Base-by-base conservation (phyloP, 257 asterid species). In the Solanum etuberosum region DNA sequence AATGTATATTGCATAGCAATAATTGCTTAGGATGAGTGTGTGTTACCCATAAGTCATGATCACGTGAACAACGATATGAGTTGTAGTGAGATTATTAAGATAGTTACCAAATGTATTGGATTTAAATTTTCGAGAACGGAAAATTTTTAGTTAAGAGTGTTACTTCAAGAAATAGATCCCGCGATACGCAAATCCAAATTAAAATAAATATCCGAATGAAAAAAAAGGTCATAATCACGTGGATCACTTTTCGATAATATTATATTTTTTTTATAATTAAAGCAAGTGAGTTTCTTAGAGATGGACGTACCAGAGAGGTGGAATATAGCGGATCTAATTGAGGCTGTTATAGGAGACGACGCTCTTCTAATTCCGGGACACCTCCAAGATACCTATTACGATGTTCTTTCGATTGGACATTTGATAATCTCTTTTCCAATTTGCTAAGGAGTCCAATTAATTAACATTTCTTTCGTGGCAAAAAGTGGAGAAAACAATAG, bases 101-200 rank as follows among this genome's bases (percentile, higher is more conserved):
- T 67, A 6, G 5, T 14, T 13, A 14, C 27, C 2, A 6, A 4
- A 63, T 23, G 0, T n/a, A 23, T 63, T 0, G 1, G 0, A 0
- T 20, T 9, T 4, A 23, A 23, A 0, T 9, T 0, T 61, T 23
- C 9, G 14, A 0, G 9, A 61, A 61, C 9, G 0, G 0, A 61
- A 57, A 57, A 8, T 7, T 21, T 3, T 20, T 0, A 20, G 0
- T 57, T 21, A 9, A 0, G 9, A 10, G 7, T n/a, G 4, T 0
- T 61, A 5, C 5, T 5, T 5, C 15, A 65, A 25, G 7, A 25
- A 63, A 27, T 25, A 0, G 1, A 6, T 3, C 9, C 3, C 1
- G 2, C 0, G 27, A 27, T 67, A 13, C 0, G 0, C 34, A 1
- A 25, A 65, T 65, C 5, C 1, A 65, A 54, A 54, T 54, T 54